A percentile compares a stretch with the other conserved stretches of the same genome.
Conservation (phyloP, 495 filamentous ascomycete genomes). For the Hypoxylon cercidicola region DNA sequence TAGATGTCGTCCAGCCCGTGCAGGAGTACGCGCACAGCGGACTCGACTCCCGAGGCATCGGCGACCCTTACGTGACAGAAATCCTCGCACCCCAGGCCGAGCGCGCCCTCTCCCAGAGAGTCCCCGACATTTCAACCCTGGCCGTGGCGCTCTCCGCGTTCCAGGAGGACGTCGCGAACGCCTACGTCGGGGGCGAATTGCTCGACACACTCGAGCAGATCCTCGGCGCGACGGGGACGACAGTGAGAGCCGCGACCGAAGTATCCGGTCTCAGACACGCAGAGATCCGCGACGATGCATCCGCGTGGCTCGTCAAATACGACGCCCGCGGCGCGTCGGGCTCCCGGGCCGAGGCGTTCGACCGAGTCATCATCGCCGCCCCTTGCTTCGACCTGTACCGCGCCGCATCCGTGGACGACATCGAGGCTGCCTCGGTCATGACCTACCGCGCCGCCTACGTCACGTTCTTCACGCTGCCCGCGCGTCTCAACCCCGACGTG, state of each 20-base stretch:
- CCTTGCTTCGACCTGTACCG: conserved; percentile 22
- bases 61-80: conserved; percentile 31
- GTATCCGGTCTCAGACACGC: conserved; percentile 30
- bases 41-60: conserved; percentile 30
- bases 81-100: conserved; percentile 62
- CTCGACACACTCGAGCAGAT: conserved; percentile 38
- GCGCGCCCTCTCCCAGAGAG: conserved; percentile 52
- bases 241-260: conserved; percentile 27
- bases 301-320: conserved; percentile 36
- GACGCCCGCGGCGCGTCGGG: not conserved
- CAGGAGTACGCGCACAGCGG: conserved; percentile 14
- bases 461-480: conserved; percentile 36
- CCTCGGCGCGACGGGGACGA: conserved; percentile 5
- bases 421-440: conserved; percentile 23
- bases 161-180: conserved; percentile 38
- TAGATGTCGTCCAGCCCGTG: conserved; percentile 23
- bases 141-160: conserved; percentile 31
- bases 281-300: conserved; percentile 15
- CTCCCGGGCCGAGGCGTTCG: conserved; percentile 32
- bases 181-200: conserved; percentile 37
- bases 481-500: conserved; percentile 18
- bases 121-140: conserved; percentile 24
- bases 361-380: conserved; percentile 41
- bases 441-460: conserved; percentile 31
- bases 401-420: conserved; percentile 21